phyloP scores from a whole-genome alignment of 2,329 filamentous ascomycete genomes.

The Balansia obtecta region DNA sequence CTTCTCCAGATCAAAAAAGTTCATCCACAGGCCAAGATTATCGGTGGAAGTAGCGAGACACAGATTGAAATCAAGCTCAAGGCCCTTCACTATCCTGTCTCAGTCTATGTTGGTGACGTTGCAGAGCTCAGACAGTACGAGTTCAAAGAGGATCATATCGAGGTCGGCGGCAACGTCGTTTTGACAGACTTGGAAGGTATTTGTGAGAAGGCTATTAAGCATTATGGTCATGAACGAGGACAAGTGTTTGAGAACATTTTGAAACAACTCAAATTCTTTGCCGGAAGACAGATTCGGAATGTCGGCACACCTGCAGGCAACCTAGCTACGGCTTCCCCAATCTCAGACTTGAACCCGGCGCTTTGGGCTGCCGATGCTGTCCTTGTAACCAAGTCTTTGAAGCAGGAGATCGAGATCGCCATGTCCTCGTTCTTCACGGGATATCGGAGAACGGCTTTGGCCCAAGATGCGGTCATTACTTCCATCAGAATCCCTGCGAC shows the following conservation, averaged over 20 bases:
- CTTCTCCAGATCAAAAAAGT: slow-evolving; percentile 82
- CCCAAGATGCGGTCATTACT: slow-evolving; percentile 71
- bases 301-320: slow-evolving; percentile 96
- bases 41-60: slow-evolving; percentile 91
- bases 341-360: slow-evolving; percentile 91
- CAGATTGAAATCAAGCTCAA: slow-evolving; percentile 99
- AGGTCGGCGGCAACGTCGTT: slow-evolving; percentile 85
- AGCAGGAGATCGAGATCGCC: slow-evolving; percentile 68
- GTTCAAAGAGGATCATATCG: slow-evolving; percentile 70
- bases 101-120: slow-evolving; percentile 89
- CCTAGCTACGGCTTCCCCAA: slow-evolving; percentile 85
- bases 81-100: slow-evolving; percentile 76
- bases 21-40: slow-evolving; percentile 80
- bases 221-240: slow-evolving; percentile 58
- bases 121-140: slow-evolving; percentile 72
- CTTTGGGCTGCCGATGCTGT: slow-evolving; percentile 78
- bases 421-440: slow-evolving; percentile 90
- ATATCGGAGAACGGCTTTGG: slow-evolving; percentile 74
- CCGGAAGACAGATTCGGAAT: slow-evolving; percentile 88
- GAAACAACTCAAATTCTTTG: slow-evolving; percentile 91
- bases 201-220: slow-evolving; percentile 63
- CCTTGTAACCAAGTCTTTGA: slow-evolving; percentile 66
- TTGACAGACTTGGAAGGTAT: slow-evolving; percentile 85
- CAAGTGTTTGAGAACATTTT: slow-evolving; percentile 86
- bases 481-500: slow-evolving; percentile 76